Evolutionary conservation across 2,329 filamentous ascomycete species (phyloP).

Genomic region (Pseudogymnoascus sp.): DNA sequence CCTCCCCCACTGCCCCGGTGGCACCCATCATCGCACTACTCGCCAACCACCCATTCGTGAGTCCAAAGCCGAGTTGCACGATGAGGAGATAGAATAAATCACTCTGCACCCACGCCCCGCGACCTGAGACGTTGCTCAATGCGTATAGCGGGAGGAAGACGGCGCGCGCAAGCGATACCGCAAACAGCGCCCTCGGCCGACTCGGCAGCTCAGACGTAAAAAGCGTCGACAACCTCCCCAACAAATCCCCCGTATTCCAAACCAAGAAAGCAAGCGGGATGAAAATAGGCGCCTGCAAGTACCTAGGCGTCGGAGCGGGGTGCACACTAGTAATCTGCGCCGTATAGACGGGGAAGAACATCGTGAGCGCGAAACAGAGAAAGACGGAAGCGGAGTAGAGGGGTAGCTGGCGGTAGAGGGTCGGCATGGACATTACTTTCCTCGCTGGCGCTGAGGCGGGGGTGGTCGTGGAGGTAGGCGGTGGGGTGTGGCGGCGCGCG

Average conservation of each 20-base stretch:
- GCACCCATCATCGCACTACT: slow-evolving; percentile 89
- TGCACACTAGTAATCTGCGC: slow-evolving; percentile 49
- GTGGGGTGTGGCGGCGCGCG: slow-evolving; percentile 44
- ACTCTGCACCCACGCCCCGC: slow-evolving; percentile 64
- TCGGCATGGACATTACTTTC: slow-evolving; percentile 48
- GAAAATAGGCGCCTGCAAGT: slow-evolving; percentile 69
- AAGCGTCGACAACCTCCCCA: slow-evolving; percentile 62
- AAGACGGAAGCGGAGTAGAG: slow-evolving; percentile 73
- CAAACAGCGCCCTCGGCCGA: slow-evolving; percentile 58
- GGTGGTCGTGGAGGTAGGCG: slow-evolving; percentile 31
- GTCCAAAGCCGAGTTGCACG: slow-evolving; percentile 75
- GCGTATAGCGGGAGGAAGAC: slow-evolving; percentile 77
- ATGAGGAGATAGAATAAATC: slow-evolving; percentile 82
- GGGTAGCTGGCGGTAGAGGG: slow-evolving; percentile 66
- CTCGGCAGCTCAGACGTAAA: slow-evolving; percentile 49
- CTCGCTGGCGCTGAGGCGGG: slow-evolving; percentile 28
- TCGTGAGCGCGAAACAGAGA: slow-evolving; percentile 72
- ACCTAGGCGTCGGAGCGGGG: slow-evolving; percentile 32
- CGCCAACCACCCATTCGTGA: slow-evolving; percentile 80
- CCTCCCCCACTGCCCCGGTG: slow-evolving; percentile 67
- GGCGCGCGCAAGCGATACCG: slow-evolving; percentile 54
- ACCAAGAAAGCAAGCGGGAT: slow-evolving; percentile 85
- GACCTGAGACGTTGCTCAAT: slow-evolving; percentile 73
- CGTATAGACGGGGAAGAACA: slow-evolving; percentile 95
- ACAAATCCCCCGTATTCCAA: slow-evolving; percentile 85